Evolutionary conservation across 345 rosid genomes (phyloP).

Genomic region (Camelina laxa): DNA sequence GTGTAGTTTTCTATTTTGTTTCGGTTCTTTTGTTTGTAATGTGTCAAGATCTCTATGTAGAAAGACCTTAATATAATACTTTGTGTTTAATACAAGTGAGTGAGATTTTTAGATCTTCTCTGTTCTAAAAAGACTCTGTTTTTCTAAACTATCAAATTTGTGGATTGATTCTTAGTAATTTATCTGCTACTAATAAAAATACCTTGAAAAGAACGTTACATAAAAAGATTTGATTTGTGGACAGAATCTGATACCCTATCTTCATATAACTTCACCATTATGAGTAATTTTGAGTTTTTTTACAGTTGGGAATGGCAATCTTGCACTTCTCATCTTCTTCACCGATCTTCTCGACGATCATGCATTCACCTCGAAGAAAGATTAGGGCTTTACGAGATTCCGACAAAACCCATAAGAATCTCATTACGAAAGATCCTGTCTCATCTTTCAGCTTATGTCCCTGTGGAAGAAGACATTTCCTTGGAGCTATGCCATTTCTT

Average conservation of each 20-base stretch:
- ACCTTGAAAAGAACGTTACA: not conserved
- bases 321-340: not conserved
- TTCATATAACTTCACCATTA: constrained; percentile 14
- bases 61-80: too few species aligned
- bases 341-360: constrained; percentile 22
- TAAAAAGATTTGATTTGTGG: constrained; percentile 25
- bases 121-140: not conserved
- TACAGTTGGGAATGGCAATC: constrained; percentile 5
- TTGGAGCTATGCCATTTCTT: constrained; percentile 52
- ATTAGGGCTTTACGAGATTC: constrained; percentile 18
- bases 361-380: constrained; percentile 13
- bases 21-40: not conserved
- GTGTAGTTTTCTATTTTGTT: not conserved
- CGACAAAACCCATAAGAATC: constrained; percentile 22
- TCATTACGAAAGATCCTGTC: constrained; percentile 2
- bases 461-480: constrained; percentile 62
- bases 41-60: not conserved
- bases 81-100: not conserved
- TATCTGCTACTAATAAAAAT: too few species aligned
- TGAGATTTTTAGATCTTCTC: not conserved
- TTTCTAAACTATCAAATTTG: not conserved
- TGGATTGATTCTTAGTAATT: not conserved
- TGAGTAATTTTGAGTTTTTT: not conserved
- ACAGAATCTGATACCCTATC: not conserved
- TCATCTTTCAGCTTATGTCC: constrained; percentile 44